Percentiles rank a stretch among this genome's conserved stretches.
phyloP scores from a whole-genome alignment of 176 grass and related monocot genomes.

The Phyllostachys edulis region DNA sequence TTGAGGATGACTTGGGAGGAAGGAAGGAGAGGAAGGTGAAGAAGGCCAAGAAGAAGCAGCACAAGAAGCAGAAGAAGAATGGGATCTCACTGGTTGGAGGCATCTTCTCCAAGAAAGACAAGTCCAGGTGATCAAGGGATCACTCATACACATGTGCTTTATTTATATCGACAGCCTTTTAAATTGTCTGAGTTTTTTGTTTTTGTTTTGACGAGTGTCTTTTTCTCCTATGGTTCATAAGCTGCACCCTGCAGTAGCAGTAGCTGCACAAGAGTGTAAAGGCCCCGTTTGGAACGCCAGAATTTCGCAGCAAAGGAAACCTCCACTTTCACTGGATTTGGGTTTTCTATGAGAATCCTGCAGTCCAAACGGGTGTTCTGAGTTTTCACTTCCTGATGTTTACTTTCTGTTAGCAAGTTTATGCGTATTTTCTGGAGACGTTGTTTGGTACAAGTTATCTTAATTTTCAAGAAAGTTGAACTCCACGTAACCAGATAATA shows the following conservation, averaged over 20 bases:
- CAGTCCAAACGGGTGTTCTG: neutral
- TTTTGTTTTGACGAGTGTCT: neutral
- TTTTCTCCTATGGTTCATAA: slow-evolving; percentile 16
- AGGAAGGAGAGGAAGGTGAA: slow-evolving; percentile 25
- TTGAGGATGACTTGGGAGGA: slow-evolving; percentile 36
- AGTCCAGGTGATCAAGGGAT: slow-evolving; percentile 38
- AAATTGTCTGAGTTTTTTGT: neutral
- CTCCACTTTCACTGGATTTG: neutral
- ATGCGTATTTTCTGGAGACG: neutral
- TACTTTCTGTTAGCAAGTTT: neutral
- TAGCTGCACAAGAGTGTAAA: neutral
- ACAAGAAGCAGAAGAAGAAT: slow-evolving; percentile 32
- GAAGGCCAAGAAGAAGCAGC: slow-evolving; percentile 4
- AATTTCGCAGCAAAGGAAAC: slow-evolving; percentile 18
- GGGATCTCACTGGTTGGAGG: slow-evolving; percentile 29
- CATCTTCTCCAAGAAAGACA: slow-evolving; percentile 47
- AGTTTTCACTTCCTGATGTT: neutral
- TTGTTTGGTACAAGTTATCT: neutral
- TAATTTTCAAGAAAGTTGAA: neutral
- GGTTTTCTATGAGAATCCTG: neutral
- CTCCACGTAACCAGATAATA: neutral
- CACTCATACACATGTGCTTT: neutral
- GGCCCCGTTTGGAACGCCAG: neutral
- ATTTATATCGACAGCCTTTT: neutral
- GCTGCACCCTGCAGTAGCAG: slow-evolving; percentile 19